phyloP scores from a whole-genome alignment of 305 asterid genomes.

The Fraxinus nigra region DNA sequence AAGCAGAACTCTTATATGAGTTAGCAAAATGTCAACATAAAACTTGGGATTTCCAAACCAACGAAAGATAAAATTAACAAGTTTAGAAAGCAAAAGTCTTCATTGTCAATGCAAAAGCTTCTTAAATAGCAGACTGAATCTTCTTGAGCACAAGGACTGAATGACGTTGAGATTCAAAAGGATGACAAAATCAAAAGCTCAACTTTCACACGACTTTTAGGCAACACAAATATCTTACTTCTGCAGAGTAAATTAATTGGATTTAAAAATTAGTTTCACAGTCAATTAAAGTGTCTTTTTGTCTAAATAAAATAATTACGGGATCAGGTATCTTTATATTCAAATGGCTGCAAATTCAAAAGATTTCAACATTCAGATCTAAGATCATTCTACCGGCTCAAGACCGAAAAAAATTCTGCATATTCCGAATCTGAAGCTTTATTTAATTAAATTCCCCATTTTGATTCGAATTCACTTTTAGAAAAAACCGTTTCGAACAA shows the following conservation, averaged over 20 bases:
- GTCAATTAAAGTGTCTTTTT: background rate
- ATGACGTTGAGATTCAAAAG: background rate
- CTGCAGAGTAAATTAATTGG: background rate
- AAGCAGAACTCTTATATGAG: background rate
- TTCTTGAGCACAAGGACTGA: background rate
- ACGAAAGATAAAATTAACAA: background rate
- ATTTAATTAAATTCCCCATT: background rate
- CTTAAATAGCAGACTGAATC: background rate
- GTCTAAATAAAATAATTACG: background rate
- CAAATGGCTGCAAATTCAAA: conserved; percentile 1
- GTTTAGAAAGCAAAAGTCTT: background rate
- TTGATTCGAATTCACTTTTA: background rate
- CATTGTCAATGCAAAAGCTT: background rate
- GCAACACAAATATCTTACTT: background rate
- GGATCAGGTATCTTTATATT: background rate
- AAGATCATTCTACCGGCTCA: background rate
- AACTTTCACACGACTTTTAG: background rate
- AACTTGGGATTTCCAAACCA: background rate
- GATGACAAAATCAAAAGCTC: background rate
- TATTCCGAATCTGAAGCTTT: background rate
- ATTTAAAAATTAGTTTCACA: background rate
- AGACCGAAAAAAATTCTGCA: background rate
- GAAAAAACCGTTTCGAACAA: background rate
- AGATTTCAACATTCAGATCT: background rate
- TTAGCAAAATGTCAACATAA: background rate